Evolutionary conservation across 163 green algal genomes (phyloP), one percentile per base, ranked within the genome.

Genomic region (Volvox carteri): DNA sequence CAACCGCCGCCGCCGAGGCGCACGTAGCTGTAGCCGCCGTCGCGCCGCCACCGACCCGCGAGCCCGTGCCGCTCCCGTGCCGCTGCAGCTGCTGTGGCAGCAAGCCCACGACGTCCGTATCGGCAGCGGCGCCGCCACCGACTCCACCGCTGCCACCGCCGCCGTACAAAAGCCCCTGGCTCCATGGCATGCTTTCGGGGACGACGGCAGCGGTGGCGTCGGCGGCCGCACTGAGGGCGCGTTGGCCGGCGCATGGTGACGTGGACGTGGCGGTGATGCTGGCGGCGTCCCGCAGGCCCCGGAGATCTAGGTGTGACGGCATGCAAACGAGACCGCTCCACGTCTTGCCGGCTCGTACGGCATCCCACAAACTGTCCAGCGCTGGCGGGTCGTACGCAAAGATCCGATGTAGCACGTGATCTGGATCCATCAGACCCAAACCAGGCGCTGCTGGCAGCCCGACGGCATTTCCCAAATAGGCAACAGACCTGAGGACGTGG

Each of bases 271-370:
- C 70, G 41, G 70, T 12, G 41, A 8, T 8, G 39, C 44, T 21
- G 41, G 39, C 70, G 21, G 39, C 6, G 1, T 54, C 70, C 2
- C 52, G 35, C 37, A 60, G 77, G 42, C 28, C 67, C 3, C 60
- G 30, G 1, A 88, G 48, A 48, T 88, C 68, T 6, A 88, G 28
- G 11, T 46, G 37, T 12, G 67, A 48, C 11, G 83, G 83, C 83
- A 88, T 74, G n/a, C 83, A 74, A 3, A 88, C 83, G 9, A 88
- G 83, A 12, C 83, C 83, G 35, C 35, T 88, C 68, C 83, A 87
- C 19, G 46, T 35, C 81, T 88, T 81, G 67, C 68, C 67, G 25
- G 14, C 18, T 16, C 67, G 37, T 2, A 88, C 68, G 5, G 83
- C 48, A 4, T 60, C 68, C 83, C 83, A 88, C 68, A 88, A 60